These are phyloP conservation scores for Carex pumila DNA, from an alignment of 176 grass and related monocot species.

Conservation along the genomic window DNA sequence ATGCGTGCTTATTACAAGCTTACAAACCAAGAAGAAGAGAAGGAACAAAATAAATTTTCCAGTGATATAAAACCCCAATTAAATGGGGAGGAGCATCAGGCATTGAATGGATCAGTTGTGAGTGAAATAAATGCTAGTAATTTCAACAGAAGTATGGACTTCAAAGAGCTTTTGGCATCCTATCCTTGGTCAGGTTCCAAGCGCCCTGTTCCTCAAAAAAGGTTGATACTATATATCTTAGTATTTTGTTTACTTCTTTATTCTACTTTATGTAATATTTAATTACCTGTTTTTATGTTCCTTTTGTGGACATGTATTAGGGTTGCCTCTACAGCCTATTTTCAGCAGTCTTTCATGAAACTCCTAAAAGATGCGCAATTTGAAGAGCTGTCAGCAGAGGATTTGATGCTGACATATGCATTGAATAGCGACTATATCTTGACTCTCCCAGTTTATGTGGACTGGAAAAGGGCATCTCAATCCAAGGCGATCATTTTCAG, in stretches of 20 bases:
- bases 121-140: background rate
- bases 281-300: background rate
- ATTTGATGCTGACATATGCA: conserved; percentile 58
- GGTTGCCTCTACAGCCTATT: conserved; percentile 55
- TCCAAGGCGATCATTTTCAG: conserved; percentile 95
- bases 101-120: conserved; percentile 21
- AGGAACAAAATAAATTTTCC: background rate
- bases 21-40: conserved; percentile 28
- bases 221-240: conserved; percentile 15
- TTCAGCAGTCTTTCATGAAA: conserved; percentile 88
- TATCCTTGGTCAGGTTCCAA: conserved; percentile 24
- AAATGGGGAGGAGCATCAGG: conserved; percentile 14
- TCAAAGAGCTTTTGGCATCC: conserved; percentile 58
- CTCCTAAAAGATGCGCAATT: conserved; percentile 85
- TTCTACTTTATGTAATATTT: background rate
- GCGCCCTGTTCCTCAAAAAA: conserved; percentile 2
- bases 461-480: conserved; percentile 76
- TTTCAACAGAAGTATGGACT: conserved; percentile 35
- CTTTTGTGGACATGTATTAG: conserved; percentile 25
- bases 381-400: conserved; percentile 66
- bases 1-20: conserved; percentile 69
- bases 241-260: background rate
- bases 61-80: background rate
- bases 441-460: conserved; percentile 73
- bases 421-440: conserved; percentile 83